Conservation (phyloP, 805 yeast species). For the Saccharomycopsis fodiens region DNA sequence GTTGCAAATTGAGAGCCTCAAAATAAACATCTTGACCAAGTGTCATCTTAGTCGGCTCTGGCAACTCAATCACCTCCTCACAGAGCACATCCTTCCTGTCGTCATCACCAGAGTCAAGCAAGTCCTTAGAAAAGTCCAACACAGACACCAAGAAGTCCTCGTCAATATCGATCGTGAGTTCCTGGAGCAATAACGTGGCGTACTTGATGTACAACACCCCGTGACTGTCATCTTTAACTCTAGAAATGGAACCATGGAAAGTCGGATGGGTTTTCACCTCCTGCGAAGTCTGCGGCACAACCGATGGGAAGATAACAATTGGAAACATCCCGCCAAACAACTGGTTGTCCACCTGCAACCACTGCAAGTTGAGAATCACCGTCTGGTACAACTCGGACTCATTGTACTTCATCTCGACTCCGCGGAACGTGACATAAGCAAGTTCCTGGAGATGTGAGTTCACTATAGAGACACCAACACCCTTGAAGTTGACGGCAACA, state of each 20-base stretch:
- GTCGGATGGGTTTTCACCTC: constrained; percentile 90
- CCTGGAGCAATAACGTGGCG: constrained; percentile 84
- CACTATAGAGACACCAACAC: constrained; percentile 81
- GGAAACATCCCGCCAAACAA: constrained; percentile 84
- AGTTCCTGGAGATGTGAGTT: constrained; percentile 67
- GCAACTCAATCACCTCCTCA: constrained; percentile 56
- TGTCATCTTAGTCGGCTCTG: constrained; percentile 54
- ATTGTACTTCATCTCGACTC: constrained; percentile 71
- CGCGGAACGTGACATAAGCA: constrained; percentile 74
- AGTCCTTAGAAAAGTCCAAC: constrained; percentile 70
- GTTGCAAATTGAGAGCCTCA: constrained; percentile 89
- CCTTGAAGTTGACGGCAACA: constrained; percentile 63
- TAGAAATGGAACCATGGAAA: constrained; percentile 75
- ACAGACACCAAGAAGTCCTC: constrained; percentile 85
- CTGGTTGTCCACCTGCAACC: constrained; percentile 94
- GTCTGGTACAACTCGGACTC: constrained; percentile 83
- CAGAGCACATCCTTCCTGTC: constrained; percentile 42
- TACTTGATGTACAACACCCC: constrained; percentile 88
- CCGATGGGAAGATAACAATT: constrained; percentile 81
- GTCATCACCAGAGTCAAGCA: constrained; percentile 53
- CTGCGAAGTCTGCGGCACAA: constrained; percentile 72
- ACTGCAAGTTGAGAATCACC: constrained; percentile 70
- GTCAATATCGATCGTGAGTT: constrained; percentile 85
- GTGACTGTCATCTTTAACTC: constrained; percentile 80
- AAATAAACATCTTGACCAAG: constrained; percentile 75